phyloP scores from a whole-genome alignment of 2,329 filamentous ascomycete genomes.

The Lizonia empirigonia region DNA sequence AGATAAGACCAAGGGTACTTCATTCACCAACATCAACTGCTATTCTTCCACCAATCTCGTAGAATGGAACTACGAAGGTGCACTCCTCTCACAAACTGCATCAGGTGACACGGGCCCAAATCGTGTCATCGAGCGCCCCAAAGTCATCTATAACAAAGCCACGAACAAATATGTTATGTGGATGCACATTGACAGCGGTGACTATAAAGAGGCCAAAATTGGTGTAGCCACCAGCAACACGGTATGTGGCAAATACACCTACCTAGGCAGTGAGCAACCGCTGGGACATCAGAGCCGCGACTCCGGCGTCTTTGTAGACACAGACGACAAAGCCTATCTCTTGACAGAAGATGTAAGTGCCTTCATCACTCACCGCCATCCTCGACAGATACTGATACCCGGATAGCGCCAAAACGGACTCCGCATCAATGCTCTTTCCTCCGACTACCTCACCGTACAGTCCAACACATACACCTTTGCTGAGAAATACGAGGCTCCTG shows the following conservation, averaged over 20 bases:
- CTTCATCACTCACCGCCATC: background rate
- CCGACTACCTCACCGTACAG: constrained; percentile 61
- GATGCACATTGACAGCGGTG: constrained; percentile 68
- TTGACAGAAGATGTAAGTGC: constrained; percentile 65
- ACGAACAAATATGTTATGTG: constrained; percentile 71
- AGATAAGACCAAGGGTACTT: constrained; percentile 67
- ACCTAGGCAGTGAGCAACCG: constrained; percentile 55
- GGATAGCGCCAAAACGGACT: constrained; percentile 61
- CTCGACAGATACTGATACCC: constrained; percentile 5
- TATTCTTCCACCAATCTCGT: constrained; percentile 68
- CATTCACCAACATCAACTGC: constrained; percentile 70
- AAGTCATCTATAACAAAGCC: constrained; percentile 70
- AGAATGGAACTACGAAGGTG: constrained; percentile 66
- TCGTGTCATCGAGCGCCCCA: constrained; percentile 69
- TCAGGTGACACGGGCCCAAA: constrained; percentile 65
- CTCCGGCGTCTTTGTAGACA: constrained; percentile 66
- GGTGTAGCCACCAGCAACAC: constrained; percentile 65
- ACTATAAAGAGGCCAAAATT: constrained; percentile 67
- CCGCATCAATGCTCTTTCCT: constrained; percentile 62
- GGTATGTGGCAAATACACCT: constrained; percentile 66
- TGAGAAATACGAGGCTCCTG: constrained; percentile 65
- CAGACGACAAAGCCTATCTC: constrained; percentile 65
- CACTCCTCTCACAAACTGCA: constrained; percentile 60
- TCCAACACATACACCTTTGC: constrained; percentile 59
- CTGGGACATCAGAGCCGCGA: constrained; percentile 61